Evolutionary conservation across 208 protist species (phyloP), one percentile per base, ranked within the genome.

Genomic region (Leishmania major): DNA sequence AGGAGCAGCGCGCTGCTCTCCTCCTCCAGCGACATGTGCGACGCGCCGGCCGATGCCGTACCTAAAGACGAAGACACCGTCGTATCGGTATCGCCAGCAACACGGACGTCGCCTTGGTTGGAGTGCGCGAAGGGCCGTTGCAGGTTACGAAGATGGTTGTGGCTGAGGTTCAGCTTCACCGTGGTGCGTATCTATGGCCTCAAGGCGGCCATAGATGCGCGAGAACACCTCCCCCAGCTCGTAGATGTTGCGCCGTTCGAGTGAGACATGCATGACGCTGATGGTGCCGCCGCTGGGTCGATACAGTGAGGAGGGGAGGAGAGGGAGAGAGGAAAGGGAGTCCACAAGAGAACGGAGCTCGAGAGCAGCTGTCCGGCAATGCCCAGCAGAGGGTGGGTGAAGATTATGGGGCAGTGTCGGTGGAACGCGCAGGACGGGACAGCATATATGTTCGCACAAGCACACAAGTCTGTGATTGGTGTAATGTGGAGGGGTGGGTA

Each of bases 131-230:
- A 84, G 19, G 84, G 84, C 35, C 77, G 57, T 55, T 88, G 78
- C 17, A 90, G 82, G 2, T 81, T 79, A 22, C 78, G 79, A 37
- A 90, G 73, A 10, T 79, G 51, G 40, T 88, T 88, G 62, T 86
- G 62, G 59, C 62, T 80, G 25, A 90, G 76, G 71, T 88, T 75
- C 45, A 90, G 79, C 67, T 81, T 67, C 25, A 80, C 22, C 0
- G 78, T 83, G 15, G 73, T 31, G 25, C n/a, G n/a, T n/a, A n/a
- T n/a, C n/a, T n/a, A n/a, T n/a, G n/a, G n/a, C n/a, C n/a, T n/a
- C n/a, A n/a, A n/a, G n/a, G n/a, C n/a, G n/a, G 22, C 84, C 81
- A 43, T 80, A 84, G 74, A 77, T 72, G 22, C 84, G 81, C n/a
- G 71, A 49, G 28, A 60, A 45, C 47, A 75, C 49, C 8, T 76